Conservation (phyloP, 1,284 basidiomycete species). For the Takashimella koratensis region DNA sequence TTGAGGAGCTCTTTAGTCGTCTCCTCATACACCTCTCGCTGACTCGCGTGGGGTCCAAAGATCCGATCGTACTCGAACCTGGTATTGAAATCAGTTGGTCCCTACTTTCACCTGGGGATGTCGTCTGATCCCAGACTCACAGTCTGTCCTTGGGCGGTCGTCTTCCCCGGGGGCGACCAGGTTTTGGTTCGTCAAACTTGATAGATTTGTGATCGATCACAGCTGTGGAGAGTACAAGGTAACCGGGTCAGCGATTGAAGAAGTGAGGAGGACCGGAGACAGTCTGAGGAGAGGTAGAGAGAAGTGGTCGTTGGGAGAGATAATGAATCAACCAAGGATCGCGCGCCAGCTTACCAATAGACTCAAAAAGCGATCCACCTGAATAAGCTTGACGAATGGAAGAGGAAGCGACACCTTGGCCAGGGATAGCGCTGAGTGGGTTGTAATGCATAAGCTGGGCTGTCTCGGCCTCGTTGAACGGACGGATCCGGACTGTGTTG, state of each 20-base stretch:
- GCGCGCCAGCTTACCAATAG: neutral
- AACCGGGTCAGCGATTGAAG: no score
- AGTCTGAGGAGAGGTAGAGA: no score
- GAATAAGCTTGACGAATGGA: neutral
- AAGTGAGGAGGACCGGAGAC: no score
- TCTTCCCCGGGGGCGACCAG: neutral
- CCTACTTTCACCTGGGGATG: no score
- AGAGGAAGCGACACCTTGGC: neutral
- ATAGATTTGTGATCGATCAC: neutral
- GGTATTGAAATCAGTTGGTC: neutral
- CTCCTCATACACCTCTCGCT: slow-evolving; percentile 78
- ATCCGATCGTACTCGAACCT: neutral
- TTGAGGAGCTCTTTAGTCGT: slow-evolving; percentile 79
- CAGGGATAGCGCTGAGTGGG: neutral
- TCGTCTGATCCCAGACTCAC: neutral
- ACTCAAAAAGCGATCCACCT: neutral
- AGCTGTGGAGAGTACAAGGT: no score
- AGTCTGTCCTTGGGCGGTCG: neutral
- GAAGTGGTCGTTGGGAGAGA: no score
- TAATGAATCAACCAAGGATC: no score
- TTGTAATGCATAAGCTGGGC: neutral
- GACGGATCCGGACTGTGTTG: neutral
- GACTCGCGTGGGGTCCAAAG: slow-evolving; percentile 56
- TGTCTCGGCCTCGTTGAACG: neutral
- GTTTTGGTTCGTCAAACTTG: neutral